These are phyloP conservation scores for Ustilago loliicola DNA, from an alignment of 1,284 basidiomycete species.

Conservation along the genomic window DNA sequence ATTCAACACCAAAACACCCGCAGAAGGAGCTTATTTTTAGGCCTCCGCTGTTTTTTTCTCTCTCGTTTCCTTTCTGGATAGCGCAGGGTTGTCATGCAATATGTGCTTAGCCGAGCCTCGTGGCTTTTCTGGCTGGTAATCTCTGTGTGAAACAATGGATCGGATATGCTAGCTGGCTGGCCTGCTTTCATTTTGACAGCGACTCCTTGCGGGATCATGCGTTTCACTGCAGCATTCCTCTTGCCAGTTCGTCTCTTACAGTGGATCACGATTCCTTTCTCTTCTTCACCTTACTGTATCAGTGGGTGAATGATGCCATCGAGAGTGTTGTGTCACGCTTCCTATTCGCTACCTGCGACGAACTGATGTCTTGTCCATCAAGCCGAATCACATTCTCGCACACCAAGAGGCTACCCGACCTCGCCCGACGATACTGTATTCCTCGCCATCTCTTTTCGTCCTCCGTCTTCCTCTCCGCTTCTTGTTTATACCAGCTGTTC, in stretches of 20 bases:
- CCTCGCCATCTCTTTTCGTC: background rate
- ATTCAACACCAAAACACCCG: no score
- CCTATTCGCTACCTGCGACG: background rate
- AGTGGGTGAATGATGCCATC: background rate
- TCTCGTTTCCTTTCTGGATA: no score
- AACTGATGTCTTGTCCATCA: background rate
- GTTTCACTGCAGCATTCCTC: no score
- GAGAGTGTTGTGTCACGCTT: constrained; percentile 1
- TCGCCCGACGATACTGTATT: background rate
- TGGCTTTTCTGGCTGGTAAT: background rate
- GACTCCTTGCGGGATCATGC: background rate
- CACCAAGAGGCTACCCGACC: background rate
- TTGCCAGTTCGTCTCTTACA: no score
- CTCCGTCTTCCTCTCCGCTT: no score
- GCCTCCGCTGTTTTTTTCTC: background rate
- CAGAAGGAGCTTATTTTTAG: no score
- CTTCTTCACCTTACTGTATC: no score
- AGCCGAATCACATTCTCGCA: background rate
- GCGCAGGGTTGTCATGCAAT: background rate
- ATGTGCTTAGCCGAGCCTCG: background rate
- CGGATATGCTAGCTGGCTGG: background rate
- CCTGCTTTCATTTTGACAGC: background rate
- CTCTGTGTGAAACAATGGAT: background rate
- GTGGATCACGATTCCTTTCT: no score
- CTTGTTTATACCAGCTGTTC: no score